Conservation (phyloP, 179 eudicot genomes). For the Sideroxylon spinosum region DNA sequence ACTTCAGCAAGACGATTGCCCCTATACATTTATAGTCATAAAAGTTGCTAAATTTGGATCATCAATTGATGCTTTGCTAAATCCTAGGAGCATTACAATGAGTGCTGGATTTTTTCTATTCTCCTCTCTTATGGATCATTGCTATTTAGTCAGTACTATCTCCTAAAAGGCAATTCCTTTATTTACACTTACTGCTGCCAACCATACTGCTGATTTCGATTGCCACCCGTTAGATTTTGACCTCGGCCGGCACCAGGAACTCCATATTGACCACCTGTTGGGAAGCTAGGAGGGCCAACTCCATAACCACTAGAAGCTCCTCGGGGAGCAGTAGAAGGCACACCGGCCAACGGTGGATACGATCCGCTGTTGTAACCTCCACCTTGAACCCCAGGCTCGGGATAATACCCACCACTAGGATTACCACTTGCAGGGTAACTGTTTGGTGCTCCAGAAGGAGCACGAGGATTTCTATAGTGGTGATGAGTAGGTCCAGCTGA, state of each 20-base stretch:
- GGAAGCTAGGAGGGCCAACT: conserved; percentile 51
- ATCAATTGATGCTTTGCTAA: not conserved
- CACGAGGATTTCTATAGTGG: conserved; percentile 50
- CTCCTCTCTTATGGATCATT: not conserved
- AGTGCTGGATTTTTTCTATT: not conserved
- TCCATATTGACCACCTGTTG: conserved; percentile 50
- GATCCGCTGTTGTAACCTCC: conserved; percentile 46
- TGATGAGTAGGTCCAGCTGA: conserved; percentile 46
- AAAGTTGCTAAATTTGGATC: not conserved
- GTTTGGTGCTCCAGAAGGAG: conserved; percentile 49
- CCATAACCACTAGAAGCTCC: conserved; percentile 37
- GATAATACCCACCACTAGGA: conserved; percentile 48
- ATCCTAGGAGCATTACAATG: not conserved
- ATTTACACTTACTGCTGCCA: conserved; percentile 47
- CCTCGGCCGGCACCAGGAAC: conserved; percentile 40
- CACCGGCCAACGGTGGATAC: conserved; percentile 46
- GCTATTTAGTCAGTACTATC: not conserved
- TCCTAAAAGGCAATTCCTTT: not conserved
- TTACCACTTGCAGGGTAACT: conserved; percentile 59
- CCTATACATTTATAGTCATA: not conserved
- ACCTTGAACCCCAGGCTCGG: conserved; percentile 46
- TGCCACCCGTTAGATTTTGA: conserved; percentile 37
- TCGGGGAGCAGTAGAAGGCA: conserved; percentile 34
- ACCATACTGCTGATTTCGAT: conserved; percentile 57
- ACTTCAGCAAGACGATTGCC: too few relatives aligned